Percentiles rank a stretch among this genome's conserved stretches.
These are phyloP conservation scores for Chlorella sorokiniana DNA, from an alignment of 139 green algal species.

Conservation along the genomic window DNA sequence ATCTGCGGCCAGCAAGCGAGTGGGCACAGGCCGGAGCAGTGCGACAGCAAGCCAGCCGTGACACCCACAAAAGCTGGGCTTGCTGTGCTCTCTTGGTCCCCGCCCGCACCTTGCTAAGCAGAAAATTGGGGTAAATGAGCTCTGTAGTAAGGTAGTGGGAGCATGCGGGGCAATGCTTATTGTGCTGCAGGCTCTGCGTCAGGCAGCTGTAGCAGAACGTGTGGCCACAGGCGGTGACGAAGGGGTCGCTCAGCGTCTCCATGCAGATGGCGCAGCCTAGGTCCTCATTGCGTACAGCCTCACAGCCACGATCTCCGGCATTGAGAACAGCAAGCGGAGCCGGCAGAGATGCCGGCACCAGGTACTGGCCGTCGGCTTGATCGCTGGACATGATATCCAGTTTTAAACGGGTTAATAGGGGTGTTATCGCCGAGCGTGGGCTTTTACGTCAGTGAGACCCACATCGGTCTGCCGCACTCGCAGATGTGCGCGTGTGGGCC, in stretches of 20 bases:
- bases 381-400: too few species aligned
- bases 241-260: constrained; percentile 74
- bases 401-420: too few species aligned
- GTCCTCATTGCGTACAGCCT: constrained; percentile 41
- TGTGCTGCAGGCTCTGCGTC: constrained; percentile 63
- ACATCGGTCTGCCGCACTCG: too few species aligned
- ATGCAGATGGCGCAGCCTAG: constrained; percentile 82
- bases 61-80: too few species aligned
- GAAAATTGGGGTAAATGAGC: constrained; percentile 81
- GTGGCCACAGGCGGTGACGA: constrained; percentile 84
- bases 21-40: not conserved
- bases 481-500: too few species aligned
- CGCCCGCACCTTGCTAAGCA: constrained; percentile 70
- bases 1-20: not conserved
- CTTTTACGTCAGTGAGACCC: too few species aligned
- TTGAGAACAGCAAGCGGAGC: too few species aligned
- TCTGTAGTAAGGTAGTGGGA: constrained; percentile 64
- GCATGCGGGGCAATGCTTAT: constrained; percentile 75
- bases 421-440: too few species aligned
- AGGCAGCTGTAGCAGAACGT: constrained; percentile 87
- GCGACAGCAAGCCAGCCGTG: too few species aligned
- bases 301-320: not conserved
- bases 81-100: too few species aligned
- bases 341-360: too few species aligned
- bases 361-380: too few species aligned